Conservation (phyloP, 2,329 filamentous ascomycete species). For the Fusarium euwallaceae region DNA sequence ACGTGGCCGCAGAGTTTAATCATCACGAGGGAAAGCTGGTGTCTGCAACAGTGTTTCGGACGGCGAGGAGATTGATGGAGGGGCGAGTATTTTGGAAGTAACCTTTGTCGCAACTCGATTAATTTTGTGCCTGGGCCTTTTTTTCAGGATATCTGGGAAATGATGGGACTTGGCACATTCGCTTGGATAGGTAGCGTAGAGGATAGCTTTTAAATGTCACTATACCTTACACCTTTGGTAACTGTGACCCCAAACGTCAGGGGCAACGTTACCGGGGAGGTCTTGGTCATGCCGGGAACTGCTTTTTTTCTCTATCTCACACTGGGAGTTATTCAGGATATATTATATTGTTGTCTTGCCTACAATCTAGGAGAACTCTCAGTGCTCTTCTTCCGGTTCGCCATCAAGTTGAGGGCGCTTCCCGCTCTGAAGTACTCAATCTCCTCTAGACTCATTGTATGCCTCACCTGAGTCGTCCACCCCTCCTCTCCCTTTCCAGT, state of each 20-base stretch:
- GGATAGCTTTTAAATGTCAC: neutral
- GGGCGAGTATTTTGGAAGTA: constrained; percentile 53
- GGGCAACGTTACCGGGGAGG: neutral
- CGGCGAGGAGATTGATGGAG: constrained; percentile 62
- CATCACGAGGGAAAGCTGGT: constrained; percentile 50
- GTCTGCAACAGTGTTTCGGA: constrained; percentile 60
- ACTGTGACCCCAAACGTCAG: neutral
- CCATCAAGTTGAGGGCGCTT: neutral
- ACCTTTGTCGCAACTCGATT: neutral
- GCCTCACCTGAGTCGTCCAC: neutral
- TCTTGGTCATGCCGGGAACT: neutral
- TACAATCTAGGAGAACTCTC: neutral
- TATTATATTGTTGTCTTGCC: neutral
- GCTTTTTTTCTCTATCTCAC: neutral
- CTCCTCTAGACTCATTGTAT: neutral
- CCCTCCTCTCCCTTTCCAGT: neutral
- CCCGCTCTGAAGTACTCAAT: neutral
- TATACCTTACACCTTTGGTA: neutral
- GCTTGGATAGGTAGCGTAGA: too few relatives aligned
- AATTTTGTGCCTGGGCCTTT: too few relatives aligned
- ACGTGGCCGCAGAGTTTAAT: constrained; percentile 44
- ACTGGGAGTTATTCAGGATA: neutral
- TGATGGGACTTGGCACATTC: too few relatives aligned
- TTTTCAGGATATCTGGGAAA: too few relatives aligned
- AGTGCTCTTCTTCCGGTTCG: neutral